Percentiles rank a stretch among this genome's conserved stretches.
phyloP scores from a whole-genome alignment of 2,329 filamentous ascomycete species.

The Cladosporium halotolerans region DNA sequence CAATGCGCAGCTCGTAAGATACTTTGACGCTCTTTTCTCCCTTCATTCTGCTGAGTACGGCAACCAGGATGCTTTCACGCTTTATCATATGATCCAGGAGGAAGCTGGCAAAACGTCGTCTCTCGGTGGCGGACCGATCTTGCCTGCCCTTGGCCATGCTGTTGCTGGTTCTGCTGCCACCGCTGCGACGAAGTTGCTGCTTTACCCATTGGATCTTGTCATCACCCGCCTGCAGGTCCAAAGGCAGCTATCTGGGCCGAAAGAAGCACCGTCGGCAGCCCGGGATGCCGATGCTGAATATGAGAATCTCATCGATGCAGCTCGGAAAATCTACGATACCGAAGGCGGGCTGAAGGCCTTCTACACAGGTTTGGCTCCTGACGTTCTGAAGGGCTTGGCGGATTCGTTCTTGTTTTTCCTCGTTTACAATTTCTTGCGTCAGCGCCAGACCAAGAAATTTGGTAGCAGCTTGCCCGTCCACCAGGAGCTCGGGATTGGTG shows the following conservation, averaged over 20 bases:
- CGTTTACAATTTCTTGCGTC: slow-evolving; percentile 60
- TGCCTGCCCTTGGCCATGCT: slow-evolving; percentile 76
- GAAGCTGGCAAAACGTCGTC: slow-evolving; percentile 11
- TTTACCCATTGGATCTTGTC: slow-evolving; percentile 77
- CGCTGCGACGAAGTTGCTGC: slow-evolving; percentile 68
- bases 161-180: slow-evolving; percentile 72
- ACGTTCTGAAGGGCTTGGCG: slow-evolving; percentile 43
- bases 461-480: slow-evolving; percentile 47
- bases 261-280: slow-evolving; percentile 29
- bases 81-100: slow-evolving; percentile 24
- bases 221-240: slow-evolving; percentile 79
- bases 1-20: slow-evolving; percentile 25
- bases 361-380: slow-evolving; percentile 45
- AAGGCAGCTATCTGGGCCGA: slow-evolving; percentile 46
- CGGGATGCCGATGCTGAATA: slow-evolving; percentile 46
- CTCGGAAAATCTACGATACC: slow-evolving; percentile 60
- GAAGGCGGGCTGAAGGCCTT: slow-evolving; percentile 67
- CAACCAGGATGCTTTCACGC: slow-evolving; percentile 24
- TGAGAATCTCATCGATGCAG: slow-evolving; percentile 60
- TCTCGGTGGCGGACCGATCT: slow-evolving; percentile 33
- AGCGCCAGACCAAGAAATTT: slow-evolving; percentile 25
- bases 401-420: slow-evolving; percentile 86
- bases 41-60: slow-evolving; percentile 13
- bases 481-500: slow-evolving; percentile 69
- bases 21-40: slow-evolving; percentile 13